Base-by-base conservation (phyloP, 768 basidiomycete genomes). In the Kwoniella heveanensis region DNA sequence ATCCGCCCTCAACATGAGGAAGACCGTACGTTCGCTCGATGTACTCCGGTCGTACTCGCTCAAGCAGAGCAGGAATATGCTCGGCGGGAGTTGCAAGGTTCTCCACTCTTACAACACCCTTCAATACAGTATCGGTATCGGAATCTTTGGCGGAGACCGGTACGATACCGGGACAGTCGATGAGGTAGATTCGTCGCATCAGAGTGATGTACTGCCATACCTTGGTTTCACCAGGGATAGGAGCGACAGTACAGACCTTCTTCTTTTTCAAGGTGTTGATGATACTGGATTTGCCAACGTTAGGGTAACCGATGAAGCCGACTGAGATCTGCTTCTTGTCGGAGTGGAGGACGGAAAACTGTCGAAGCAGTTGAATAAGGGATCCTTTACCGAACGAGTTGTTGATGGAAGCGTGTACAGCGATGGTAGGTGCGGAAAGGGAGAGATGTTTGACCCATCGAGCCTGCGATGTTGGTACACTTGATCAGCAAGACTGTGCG, bases 131-230 rank as follows among this genome's bases (percentile, higher is more conserved):
- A 17, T 87, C 86, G 0, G 92, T 91, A 76, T 95, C 88, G 1
- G 90, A 86, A 80, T 98, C 94, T 66, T 90, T 85, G 1, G 92
- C 90, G 24, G 92, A 94, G 19, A 92, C 88, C 1, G 95, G 95
- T 1, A 97, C 96, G 80, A 98, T 91, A 53, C 96, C 96, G 27
- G 96, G 96, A 78, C 96, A 99, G 81, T 99, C 96, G 82, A 99
- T 97, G 70, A 99, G 88, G 83, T 97, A 99, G 78, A 99, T 99
- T 57, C 90, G 86, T 67, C 89, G 87, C 64, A 94, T 99, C 46
- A 99, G 83, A 27, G 92, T 94, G 83, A 99, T 97, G 81, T 99
- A 99, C 85, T 99, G 95, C 96, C 96, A 99, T 69, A 98, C 94
- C 82, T 98, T 99, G 49, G 96, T 99, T 84, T 99, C 96, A 69